Evolutionary conservation across 257 asterid species (phyloP).

Genomic region (Fraxinus excelsior): DNA sequence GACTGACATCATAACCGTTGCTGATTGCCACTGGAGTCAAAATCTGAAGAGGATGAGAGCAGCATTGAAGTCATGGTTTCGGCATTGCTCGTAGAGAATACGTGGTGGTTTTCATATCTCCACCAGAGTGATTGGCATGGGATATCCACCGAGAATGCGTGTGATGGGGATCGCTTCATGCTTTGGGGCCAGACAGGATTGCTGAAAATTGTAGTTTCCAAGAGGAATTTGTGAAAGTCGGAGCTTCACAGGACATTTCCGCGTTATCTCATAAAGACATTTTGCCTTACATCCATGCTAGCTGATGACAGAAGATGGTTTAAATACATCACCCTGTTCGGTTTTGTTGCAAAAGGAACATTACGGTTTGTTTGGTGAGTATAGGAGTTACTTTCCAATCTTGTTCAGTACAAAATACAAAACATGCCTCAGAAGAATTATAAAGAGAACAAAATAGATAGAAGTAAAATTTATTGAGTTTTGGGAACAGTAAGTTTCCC

Average conservation of each 20-base stretch:
- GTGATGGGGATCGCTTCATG: conserved; percentile 14
- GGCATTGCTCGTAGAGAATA: not conserved
- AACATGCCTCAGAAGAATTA: not conserved
- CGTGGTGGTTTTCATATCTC: not conserved
- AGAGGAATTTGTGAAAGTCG: not conserved
- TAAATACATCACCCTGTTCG: not conserved
- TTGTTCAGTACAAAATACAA: not conserved
- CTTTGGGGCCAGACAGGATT: not conserved
- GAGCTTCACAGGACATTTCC: not conserved
- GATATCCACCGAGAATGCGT: not conserved
- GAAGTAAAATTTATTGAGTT: conserved; percentile 10
- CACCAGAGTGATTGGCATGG: not conserved
- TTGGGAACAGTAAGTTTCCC: conserved; percentile 10
- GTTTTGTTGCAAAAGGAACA: not conserved
- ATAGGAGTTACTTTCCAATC: not conserved
- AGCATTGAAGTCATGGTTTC: not conserved
- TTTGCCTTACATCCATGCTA: not conserved
- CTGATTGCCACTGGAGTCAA: not conserved
- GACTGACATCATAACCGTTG: conserved; percentile 40
- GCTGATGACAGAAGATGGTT: not conserved
- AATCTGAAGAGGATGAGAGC: conserved; percentile 14
- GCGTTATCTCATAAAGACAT: not conserved
- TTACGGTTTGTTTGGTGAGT: not conserved
- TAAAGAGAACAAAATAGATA: conserved; percentile 3
- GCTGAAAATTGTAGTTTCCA: not conserved